These are phyloP conservation scores for Skeletonema menzelii DNA, from an alignment of 108 stramenopile genomes.

Conservation along the genomic window DNA sequence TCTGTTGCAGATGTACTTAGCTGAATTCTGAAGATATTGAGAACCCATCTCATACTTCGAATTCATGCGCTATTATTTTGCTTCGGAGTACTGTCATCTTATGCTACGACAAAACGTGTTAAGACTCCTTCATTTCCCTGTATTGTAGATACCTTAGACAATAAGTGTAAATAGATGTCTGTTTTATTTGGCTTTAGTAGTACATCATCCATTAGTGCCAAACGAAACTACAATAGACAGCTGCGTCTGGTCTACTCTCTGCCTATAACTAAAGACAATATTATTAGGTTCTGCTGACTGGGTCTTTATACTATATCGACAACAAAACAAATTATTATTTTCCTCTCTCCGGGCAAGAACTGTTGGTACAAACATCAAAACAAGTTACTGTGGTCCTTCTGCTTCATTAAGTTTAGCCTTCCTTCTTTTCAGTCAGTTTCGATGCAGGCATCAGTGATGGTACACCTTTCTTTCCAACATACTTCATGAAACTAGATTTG, in stretches of 20 bases:
- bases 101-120: background rate
- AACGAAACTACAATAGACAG: too few relatives aligned
- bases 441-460: conserved; percentile 29
- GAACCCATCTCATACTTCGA: background rate
- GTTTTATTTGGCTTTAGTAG: background rate
- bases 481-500: conserved; percentile 9
- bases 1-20: background rate
- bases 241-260: too few relatives aligned
- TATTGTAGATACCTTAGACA: background rate
- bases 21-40: background rate
- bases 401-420: background rate
- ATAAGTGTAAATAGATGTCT: background rate
- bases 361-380: background rate
- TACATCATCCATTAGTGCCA: background rate
- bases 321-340: background rate
- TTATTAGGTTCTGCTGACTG: background rate
- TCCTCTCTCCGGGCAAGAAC: background rate
- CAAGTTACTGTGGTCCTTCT: background rate
- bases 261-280: background rate
- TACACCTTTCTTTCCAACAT: background rate
- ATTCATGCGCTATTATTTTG: background rate
- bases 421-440: conserved; percentile 9
- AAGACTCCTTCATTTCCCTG: background rate
- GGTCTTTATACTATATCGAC: background rate
- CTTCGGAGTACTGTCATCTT: background rate